A percentile compares a stretch with the other conserved stretches of the same genome.
phyloP scores from a whole-genome alignment of 2,329 filamentous ascomycete genomes.

The Calycina marina region DNA sequence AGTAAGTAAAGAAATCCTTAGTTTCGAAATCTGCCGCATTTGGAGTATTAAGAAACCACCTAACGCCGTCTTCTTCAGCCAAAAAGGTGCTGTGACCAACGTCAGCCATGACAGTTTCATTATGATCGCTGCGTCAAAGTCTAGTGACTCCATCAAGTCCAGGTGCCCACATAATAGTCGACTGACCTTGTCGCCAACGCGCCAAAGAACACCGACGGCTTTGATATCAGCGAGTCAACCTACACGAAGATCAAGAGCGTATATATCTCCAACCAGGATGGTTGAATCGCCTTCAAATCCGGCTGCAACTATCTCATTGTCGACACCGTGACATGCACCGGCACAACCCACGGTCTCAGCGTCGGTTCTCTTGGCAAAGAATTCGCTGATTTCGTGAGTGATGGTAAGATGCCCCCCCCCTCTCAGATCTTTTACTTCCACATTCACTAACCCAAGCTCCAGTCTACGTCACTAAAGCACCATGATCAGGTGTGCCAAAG shows the following conservation, averaged over 20 bases:
- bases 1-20: slow-evolving; percentile 28
- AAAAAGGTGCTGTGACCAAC: slow-evolving; percentile 24
- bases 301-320: slow-evolving; percentile 32
- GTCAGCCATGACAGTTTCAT: slow-evolving; percentile 25
- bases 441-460: no score
- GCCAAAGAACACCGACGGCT: slow-evolving; percentile 39
- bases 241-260: slow-evolving; percentile 34
- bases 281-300: slow-evolving; percentile 42
- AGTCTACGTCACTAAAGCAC: slow-evolving; percentile 27
- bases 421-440: no score
- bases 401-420: no score
- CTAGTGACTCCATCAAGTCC: no score
- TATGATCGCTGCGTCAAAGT: slow-evolving; percentile 27
- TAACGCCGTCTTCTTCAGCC: slow-evolving; percentile 30
- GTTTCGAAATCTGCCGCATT: no score
- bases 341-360: slow-evolving; percentile 30
- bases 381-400: slow-evolving; percentile 27
- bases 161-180: no score
- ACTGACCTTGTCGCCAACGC: no score
- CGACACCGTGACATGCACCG: slow-evolving; percentile 28
- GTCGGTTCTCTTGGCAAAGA: slow-evolving; percentile 31
- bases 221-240: slow-evolving; percentile 31
- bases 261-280: slow-evolving; percentile 40
- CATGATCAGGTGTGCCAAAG: slow-evolving; percentile 29
- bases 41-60: no score